Base-by-base conservation (phyloP, 2,329 filamentous ascomycete species). In the Monosporascus sp. region DNA sequence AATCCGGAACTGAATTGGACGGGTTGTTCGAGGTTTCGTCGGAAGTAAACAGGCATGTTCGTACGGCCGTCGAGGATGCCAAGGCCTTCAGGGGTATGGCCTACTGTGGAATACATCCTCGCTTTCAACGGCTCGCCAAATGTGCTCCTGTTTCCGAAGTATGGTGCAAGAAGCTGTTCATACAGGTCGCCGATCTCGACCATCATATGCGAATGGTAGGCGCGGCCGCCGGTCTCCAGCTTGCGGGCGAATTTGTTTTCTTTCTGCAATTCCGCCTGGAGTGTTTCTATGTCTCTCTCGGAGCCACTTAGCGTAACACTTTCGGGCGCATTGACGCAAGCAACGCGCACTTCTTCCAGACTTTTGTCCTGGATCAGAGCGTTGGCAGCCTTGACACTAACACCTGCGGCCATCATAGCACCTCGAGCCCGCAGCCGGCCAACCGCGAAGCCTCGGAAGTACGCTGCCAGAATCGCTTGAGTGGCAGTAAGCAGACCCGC, bases 401-500 rank as follows among this genome's bases (percentile, higher is more conserved):
- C 6, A 0, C 59, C 61, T 1, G 50, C 60, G 2, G 60, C 64
- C 2, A 62, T 27, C 65, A 67, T 67, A 14, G 50, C 53, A 0
- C 65, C 63, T 5, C 43, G 7, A 0, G 2, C 1, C 14, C 17
- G 25, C 7, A 41, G 3, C 22, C 49, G 24, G 5, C 27, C 50
- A 1, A 56, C 53, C 1, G 53, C 45, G 15, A 14, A 52, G 0
- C 65, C 64, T 1, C 65, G 59, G 22, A 57, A 51, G 38, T 62
- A 66, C 0, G 60, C 61, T 1, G 54, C 43, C 0, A 58, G 24
- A 0, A 67, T 60, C 8, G 64, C 59, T n/a, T 60, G 50, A 0
- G 48, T 1, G 0, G 25, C 24, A 0, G 20, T 57, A 2, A 69
- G 53, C 0, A 58, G 50, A 1, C 70, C 71, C 1, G 69, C 67